These are phyloP conservation scores for Phialophora chinensis DNA, from an alignment of 2,329 filamentous ascomycete species.

Conservation along the genomic window DNA sequence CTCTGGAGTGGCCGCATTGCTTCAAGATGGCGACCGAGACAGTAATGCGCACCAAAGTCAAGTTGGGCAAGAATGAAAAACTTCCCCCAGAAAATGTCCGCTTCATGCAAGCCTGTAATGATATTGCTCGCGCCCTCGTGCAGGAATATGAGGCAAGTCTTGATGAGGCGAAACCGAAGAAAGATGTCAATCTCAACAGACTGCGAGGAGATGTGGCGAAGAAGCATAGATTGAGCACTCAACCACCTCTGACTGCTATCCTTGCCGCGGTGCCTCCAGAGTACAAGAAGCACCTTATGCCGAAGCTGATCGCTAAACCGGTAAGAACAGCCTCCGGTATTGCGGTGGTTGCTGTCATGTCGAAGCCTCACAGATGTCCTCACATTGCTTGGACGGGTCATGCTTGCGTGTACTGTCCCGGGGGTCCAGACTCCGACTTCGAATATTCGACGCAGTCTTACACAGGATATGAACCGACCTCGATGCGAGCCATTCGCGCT, in stretches of 20 bases:
- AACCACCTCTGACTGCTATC: conserved; percentile 92
- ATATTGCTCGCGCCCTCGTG: conserved; percentile 91
- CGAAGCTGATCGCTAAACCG: conserved; percentile 94
- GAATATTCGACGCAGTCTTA: conserved; percentile 99
- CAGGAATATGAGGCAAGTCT: conserved; percentile 87
- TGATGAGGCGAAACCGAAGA: conserved; percentile 73
- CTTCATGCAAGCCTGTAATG: conserved; percentile 90
- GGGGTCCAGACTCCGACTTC: conserved; percentile 96
- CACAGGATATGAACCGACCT: conserved; percentile 97
- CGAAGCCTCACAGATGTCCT: conserved; percentile 95
- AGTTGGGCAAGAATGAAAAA: conserved; percentile 72
- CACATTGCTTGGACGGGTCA: conserved; percentile 95
- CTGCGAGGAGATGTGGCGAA: conserved; percentile 86
- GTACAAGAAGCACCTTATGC: conserved; percentile 98
- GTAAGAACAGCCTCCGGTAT: conserved; percentile 96
- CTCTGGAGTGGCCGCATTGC: not conserved
- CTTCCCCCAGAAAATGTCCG: conserved; percentile 92
- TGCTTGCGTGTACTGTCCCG: conserved; percentile 98
- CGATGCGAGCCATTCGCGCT: conserved; percentile 96
- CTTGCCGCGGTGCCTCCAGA: conserved; percentile 99
- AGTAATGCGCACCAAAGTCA: conserved; percentile 58
- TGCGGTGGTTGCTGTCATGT: conserved; percentile 98
- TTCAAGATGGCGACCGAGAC: conserved; percentile 64
- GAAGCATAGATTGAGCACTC: conserved; percentile 86
- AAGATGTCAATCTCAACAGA: conserved; percentile 91